Conservation (phyloP, 192 early-diverging fungal species). For the Podila epicladia region DNA sequence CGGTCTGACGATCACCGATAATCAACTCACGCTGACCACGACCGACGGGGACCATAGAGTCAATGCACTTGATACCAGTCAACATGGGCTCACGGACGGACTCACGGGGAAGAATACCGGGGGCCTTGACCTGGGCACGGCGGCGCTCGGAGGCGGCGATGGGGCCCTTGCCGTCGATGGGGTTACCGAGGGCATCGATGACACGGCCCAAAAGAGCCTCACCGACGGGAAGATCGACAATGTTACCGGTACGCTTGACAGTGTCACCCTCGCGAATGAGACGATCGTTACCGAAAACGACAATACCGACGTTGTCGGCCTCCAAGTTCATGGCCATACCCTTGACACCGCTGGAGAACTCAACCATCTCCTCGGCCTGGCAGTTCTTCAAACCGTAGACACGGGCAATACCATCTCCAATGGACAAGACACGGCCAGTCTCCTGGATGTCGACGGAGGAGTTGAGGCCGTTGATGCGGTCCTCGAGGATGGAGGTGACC, state of each 20-base stretch:
- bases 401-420: constrained; percentile 99
- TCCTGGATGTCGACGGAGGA: constrained; percentile 92
- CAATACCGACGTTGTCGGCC: constrained; percentile 99
- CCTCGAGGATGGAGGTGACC: constrained; percentile 97
- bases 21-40: constrained; percentile 99
- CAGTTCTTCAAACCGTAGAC: constrained; percentile 98
- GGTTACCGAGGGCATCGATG: constrained; percentile 99
- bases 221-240: constrained; percentile 99
- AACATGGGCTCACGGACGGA: constrained; percentile 99
- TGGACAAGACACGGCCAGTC: constrained; percentile 98
- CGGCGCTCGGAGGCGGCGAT: constrained; percentile 84
- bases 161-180: constrained; percentile 99
- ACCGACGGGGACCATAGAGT: constrained; percentile 99
- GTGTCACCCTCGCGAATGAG: constrained; percentile 99
- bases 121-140: constrained; percentile 99
- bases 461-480: constrained; percentile 92
- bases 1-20: constrained; percentile 99
- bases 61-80: constrained; percentile 99
- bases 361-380: constrained; percentile 99
- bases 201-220: constrained; percentile 96
- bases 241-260: constrained; percentile 98
- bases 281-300: constrained; percentile 99
- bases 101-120: constrained; percentile 98
- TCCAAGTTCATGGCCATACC: constrained; percentile 99
- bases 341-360: constrained; percentile 99